phyloP scores from a whole-genome alignment of 805 yeast species.

The Zygosaccharomyces kombuchaensis region DNA sequence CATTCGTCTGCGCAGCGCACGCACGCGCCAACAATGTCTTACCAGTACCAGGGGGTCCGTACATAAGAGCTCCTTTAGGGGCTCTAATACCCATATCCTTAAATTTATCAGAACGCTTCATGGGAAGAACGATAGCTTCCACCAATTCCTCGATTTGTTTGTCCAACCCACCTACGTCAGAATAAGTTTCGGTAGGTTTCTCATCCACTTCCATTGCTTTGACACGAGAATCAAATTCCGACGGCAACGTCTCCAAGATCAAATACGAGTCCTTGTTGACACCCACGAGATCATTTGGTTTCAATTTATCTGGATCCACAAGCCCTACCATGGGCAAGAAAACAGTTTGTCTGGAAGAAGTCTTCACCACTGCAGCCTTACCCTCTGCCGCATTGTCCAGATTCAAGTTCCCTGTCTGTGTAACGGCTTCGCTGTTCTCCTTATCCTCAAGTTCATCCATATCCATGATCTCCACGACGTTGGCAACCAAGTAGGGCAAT shows the following conservation, averaged over 20 bases:
- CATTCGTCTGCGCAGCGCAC: constrained; percentile 98
- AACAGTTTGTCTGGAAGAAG: constrained; percentile 96
- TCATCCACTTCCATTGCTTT: constrained; percentile 99
- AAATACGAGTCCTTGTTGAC: constrained; percentile 95
- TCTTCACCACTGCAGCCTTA: constrained; percentile 96
- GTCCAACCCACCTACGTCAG: constrained; percentile 97
- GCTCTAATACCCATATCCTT: constrained; percentile 92
- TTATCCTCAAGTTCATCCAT: constrained; percentile 81
- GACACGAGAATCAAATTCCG: constrained; percentile 95
- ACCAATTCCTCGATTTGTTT: constrained; percentile 97
- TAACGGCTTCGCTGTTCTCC: constrained; percentile 44
- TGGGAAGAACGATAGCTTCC: constrained; percentile 96
- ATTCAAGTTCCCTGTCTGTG: constrained; percentile 94
- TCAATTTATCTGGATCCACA: constrained; percentile 84
- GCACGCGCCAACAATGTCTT: constrained; percentile 96
- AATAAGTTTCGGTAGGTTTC: constrained; percentile 94
- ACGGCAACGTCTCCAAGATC: constrained; percentile 89
- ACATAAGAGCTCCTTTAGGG: constrained; percentile 97
- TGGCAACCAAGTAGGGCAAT: constrained; percentile 93
- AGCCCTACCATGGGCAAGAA: constrained; percentile 93
- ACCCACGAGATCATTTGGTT: constrained; percentile 97
- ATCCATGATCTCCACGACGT: constrained; percentile 90
- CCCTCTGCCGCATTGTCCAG: constrained; percentile 87
- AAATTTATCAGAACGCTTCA: constrained; percentile 97
- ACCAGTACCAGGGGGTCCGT: constrained; percentile 99